Evolutionary conservation across 2,329 filamentous ascomycete species (phyloP), one percentile per base, ranked within the genome.

Genomic region (Aspergillus sp.): DNA sequence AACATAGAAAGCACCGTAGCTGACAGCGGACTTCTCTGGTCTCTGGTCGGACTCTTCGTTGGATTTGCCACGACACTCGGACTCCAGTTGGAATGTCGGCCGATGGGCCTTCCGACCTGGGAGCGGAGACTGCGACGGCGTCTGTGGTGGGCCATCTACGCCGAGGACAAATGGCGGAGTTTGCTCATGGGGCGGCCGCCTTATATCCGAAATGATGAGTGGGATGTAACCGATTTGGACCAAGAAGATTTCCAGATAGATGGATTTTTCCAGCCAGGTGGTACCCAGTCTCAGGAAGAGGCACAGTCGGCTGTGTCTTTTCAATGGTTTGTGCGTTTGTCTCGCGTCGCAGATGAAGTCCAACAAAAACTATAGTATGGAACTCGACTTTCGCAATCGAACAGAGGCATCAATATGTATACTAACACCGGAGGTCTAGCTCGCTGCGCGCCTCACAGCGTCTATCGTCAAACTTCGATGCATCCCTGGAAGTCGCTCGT

Each of bases 81-180:
- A 2, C 55, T 70, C 3, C 60, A 67, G 16, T 50, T 70, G 3
- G 66, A 70, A 38, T 65, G 60, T 42, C 56, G 54, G 3, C 59
- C 59, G 30, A 66, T 64, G 61, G 64, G 65, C 11, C 56, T 70
- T 26, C 67, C 67, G 2, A 50, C 57, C 1, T 64, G 62, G 57
- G 68, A 71, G 47, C 65, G 66, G 51, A 54, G 67, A 17, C 57
- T 71, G 6, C 62, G 69, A 3, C 49, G 65, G 24, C 50, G 68
- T n/a, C 50, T 72, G 4, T 72, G 68, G 67, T 71, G 69, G 69
- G 64, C 62, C 10, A 45, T 69, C 0, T 71, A 69, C 42, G 47
- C 62, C 1, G 64, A 71, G 45, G 67, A 70, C 45, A 71, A 66
- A 43, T 71, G 66, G 62, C 56, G 61, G 6, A 61, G 63, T 6